phyloP scores from a whole-genome alignment of 2,329 filamentous ascomycete genomes.

The Cercospora canescens region DNA sequence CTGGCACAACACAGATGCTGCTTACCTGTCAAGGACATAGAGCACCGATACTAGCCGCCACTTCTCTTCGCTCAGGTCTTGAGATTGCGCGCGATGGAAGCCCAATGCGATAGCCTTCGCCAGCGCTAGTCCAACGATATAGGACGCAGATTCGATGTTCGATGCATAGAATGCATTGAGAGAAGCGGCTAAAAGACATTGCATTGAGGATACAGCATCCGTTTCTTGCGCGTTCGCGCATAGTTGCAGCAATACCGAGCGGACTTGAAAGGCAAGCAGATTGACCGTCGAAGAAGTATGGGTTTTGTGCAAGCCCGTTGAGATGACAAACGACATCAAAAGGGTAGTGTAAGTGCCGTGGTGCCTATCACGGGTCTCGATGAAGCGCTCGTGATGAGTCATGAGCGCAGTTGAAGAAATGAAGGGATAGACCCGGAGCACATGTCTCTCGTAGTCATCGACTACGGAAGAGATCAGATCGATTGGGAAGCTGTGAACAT shows the following conservation, averaged over 20 bases:
- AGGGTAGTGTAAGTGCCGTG: neutral
- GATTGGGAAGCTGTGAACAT: neutral
- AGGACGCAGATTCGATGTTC: neutral
- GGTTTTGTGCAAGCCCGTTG: neutral
- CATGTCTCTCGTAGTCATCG: neutral
- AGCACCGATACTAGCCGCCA: neutral
- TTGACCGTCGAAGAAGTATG: neutral
- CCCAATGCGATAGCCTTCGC: neutral
- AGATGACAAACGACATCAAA: neutral
- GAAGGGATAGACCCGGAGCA: conserved; percentile 2
- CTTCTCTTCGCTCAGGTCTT: neutral
- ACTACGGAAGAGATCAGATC: neutral
- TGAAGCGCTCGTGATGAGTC: neutral
- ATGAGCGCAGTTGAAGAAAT: neutral
- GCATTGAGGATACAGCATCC: neutral
- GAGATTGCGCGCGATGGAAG: neutral
- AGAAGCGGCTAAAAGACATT: conserved; percentile 4
- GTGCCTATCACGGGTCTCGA: neutral
- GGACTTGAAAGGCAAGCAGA: neutral
- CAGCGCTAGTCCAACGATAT: neutral
- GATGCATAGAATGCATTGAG: neutral
- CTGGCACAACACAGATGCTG: too few species aligned
- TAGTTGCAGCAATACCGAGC: neutral
- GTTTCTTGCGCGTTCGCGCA: neutral
- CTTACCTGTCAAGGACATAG: conserved; percentile 5